Base-by-base conservation (phyloP, 1,284 basidiomycete genomes). In the Grifola frondosa region DNA sequence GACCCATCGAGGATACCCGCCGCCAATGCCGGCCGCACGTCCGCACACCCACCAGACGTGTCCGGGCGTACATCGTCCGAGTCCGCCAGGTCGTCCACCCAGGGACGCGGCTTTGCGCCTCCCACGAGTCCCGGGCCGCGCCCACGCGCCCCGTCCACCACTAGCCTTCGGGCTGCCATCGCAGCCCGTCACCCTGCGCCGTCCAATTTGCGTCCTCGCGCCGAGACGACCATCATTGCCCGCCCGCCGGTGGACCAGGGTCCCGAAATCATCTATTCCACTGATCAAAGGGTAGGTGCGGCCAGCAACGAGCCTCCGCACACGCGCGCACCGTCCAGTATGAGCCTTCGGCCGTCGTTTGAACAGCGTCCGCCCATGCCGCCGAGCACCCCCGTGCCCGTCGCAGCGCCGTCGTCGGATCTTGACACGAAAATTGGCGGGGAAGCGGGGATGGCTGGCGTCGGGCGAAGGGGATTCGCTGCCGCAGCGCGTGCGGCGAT, bases 371-470 rank as follows among this genome's bases (percentile, higher is more conserved):
- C 53, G 12, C 46, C 49, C 5, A 40, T 37, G 37, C 51, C 44
- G 44, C 49, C 36, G 41, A 10, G 36, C 32, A 36, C 53, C 37
- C 33, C 51, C 37, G 30, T 44, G 30, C 50, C 47, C 40, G 44
- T 43, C 24, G 35, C 23, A 23, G 29, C 55, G 23, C 44, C 51
- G 15, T 34, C 46, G 3, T 53, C 48, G 1, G 59, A 74, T 30
- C 73, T 80, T 5, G 80, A 91, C 57, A 91, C 88, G 12, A 81
- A 83, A 55, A 77, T 61, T 8, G 90, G 89, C 4, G 90, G 89
- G 2, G 81, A 77, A 49, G 89, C 89, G 6, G 91, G 91, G 0
- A 93, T 93, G 90, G 91, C 91, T 1, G 91, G 91, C 13, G 90
- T 94, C 3, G 91, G 91, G 5, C 70, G 91, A 47, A 71, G 91